A percentile compares a stretch with the other conserved stretches of the same genome.
Evolutionary conservation across 306 rosid species (phyloP).

Genomic region (Cicer chorassanicum): DNA sequence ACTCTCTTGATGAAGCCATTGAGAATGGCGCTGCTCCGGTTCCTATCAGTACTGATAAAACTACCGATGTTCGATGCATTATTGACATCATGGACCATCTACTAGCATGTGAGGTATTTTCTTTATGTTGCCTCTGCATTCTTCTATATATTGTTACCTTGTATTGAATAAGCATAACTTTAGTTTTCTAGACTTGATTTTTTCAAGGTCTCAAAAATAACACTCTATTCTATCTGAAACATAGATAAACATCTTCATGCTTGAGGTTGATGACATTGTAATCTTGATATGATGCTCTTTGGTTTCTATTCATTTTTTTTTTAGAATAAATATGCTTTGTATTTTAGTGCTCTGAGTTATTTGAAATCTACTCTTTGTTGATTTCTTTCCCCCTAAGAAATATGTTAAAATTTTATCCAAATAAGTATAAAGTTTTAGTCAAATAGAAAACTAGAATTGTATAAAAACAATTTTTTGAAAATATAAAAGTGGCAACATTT

Average conservation of each 20-base stretch:
- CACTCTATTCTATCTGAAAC: neutral
- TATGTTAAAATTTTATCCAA: conserved; percentile 9
- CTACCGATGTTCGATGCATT: conserved; percentile 67
- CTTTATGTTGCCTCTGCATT: neutral
- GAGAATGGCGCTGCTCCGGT: conserved; percentile 96
- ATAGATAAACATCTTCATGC: neutral
- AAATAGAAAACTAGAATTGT: neutral
- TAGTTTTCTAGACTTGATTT: conserved; percentile 19
- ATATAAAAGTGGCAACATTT: conserved; percentile 10
- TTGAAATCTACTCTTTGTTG: conserved; percentile 20
- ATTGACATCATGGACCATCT: conserved; percentile 96
- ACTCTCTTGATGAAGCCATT: conserved; percentile 94
- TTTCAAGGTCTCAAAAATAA: neutral
- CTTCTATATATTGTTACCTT: conserved; percentile 33
- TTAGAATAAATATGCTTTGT: neutral
- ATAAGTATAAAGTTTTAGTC: conserved; percentile 23
- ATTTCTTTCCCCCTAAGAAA: neutral
- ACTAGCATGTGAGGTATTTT: conserved; percentile 88
- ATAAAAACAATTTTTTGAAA: conserved; percentile 13
- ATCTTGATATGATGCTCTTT: conserved; percentile 8
- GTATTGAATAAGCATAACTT: conserved; percentile 15
- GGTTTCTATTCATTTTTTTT: conserved; percentile 7
- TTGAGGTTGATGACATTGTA: conserved; percentile 6
- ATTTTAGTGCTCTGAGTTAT: conserved; percentile 9
- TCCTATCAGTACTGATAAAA: conserved; percentile 78